These are phyloP conservation scores for Fusarium begoniae DNA, from an alignment of 2,329 filamentous ascomycete genomes.

Conservation along the genomic window DNA sequence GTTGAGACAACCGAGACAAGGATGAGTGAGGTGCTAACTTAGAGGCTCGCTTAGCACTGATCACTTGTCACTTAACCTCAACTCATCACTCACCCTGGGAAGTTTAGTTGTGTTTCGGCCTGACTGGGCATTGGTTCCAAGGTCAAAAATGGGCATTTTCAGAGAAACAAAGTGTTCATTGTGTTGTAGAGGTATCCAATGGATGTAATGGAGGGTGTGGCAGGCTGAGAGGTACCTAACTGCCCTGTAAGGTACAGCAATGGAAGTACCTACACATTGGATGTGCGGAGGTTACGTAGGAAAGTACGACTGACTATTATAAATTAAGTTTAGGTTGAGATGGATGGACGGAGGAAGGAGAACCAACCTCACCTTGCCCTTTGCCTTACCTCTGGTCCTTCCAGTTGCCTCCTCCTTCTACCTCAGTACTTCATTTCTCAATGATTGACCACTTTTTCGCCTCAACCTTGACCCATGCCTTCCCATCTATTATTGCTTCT, in stretches of 20 bases:
- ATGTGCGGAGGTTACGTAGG: background rate
- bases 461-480: conserved; percentile 7
- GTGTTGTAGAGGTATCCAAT: background rate
- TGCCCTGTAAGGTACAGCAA: background rate
- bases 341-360: conserved; percentile 3
- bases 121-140: background rate
- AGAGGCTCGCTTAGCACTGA: conserved; percentile 22
- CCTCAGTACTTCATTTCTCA: background rate
- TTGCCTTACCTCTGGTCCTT: background rate
- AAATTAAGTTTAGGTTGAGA: conserved; percentile 15
- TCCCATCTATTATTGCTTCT: conserved; percentile 22
- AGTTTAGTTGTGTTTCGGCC: conserved; percentile 9
- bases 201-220: background rate
- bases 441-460: conserved; percentile 11
- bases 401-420: background rate
- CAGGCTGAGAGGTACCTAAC: background rate
- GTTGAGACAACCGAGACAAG: conserved; percentile 1
- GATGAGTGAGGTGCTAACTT: background rate
- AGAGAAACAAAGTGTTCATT: conserved; percentile 17
- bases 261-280: background rate
- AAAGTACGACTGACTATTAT: conserved; percentile 1
- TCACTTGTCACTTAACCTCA: conserved; percentile 30
- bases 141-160: conserved; percentile 11
- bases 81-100: conserved; percentile 7
- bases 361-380: background rate